Evolutionary conservation across 1,284 basidiomycete species (phyloP).

Genomic region (Ceratobasidium sp.): DNA sequence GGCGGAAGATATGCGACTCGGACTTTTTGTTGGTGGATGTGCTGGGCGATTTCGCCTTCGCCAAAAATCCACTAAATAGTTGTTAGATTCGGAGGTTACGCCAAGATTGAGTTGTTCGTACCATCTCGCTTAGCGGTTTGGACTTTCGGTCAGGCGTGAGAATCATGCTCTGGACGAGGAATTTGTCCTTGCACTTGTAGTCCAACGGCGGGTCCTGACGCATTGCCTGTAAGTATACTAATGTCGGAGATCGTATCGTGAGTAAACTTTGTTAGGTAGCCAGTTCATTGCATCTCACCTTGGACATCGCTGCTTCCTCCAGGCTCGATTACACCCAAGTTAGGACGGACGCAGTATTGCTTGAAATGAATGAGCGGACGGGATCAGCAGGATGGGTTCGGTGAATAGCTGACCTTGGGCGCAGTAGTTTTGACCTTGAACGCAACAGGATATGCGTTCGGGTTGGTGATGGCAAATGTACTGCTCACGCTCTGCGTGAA

Average conservation of each 20-base stretch:
- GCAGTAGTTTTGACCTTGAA: slow-evolving; percentile 99
- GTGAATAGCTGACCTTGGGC: slow-evolving; percentile 76
- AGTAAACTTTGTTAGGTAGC: too few relatives aligned
- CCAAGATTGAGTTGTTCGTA: slow-evolving; percentile 59
- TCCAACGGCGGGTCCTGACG: slow-evolving; percentile 93
- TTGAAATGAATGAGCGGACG: slow-evolving; percentile 54
- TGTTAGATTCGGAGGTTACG: too few relatives aligned
- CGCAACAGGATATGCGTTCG: slow-evolving; percentile 88
- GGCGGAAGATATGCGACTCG: too few relatives aligned
- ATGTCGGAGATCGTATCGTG: not conserved
- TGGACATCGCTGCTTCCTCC: slow-evolving; percentile 95
- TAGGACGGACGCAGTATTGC: slow-evolving; percentile 97
- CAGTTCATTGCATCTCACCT: too few relatives aligned
- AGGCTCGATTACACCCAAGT: slow-evolving; percentile 95
- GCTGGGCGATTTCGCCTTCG: too few relatives aligned
- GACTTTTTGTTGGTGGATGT: too few relatives aligned
- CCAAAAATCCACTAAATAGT: too few relatives aligned
- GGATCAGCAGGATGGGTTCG: too few relatives aligned
- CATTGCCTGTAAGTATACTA: slow-evolving; percentile 97
- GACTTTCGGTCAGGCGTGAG: slow-evolving; percentile 93
- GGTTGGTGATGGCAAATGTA: slow-evolving; percentile 88
- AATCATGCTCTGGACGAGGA: slow-evolving; percentile 95
- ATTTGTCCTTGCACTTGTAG: slow-evolving; percentile 99
- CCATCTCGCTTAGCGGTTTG: slow-evolving; percentile 83
- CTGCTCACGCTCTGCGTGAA: slow-evolving; percentile 93